Evolutionary conservation across 1,284 basidiomycete species (phyloP).

Genomic region (Puccinia brachypodii): DNA sequence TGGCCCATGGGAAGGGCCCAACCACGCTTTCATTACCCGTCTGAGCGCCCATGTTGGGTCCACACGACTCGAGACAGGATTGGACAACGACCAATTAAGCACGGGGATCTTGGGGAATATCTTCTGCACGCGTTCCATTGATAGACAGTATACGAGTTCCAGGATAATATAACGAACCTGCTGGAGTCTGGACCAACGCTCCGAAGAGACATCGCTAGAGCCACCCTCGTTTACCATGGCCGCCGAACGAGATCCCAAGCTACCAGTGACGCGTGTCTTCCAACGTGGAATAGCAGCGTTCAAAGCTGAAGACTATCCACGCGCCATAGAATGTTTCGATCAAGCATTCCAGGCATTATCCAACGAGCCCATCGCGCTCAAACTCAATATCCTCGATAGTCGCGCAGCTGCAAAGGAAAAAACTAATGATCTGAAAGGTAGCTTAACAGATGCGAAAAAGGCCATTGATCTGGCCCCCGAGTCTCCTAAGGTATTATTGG

Average conservation of each 20-base stretch:
- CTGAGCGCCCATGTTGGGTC: too few relatives aligned
- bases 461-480: constrained; percentile 25
- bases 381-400: constrained; percentile 38
- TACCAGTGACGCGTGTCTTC: constrained; percentile 17
- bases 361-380: neutral
- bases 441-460: constrained; percentile 25
- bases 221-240: neutral
- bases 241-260: neutral
- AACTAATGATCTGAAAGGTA: constrained; percentile 24
- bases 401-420: constrained; percentile 43
- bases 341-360: constrained; percentile 29
- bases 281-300: constrained; percentile 25
- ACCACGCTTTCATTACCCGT: too few relatives aligned
- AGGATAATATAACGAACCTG: too few relatives aligned
- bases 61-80: too few relatives aligned
- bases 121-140: too few relatives aligned
- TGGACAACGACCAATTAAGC: too few relatives aligned
- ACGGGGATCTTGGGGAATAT: too few relatives aligned
- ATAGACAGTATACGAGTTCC: too few relatives aligned
- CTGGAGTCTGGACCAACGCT: neutral
- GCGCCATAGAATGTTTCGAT: constrained; percentile 25
- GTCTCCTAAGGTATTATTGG: constrained; percentile 13
- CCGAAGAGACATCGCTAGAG: neutral
- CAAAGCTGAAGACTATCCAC: constrained; percentile 20
- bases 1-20: too few relatives aligned